Evolutionary conservation across 768 basidiomycete species (phyloP).

Genomic region (Tylopilus rubrobrunneus): DNA sequence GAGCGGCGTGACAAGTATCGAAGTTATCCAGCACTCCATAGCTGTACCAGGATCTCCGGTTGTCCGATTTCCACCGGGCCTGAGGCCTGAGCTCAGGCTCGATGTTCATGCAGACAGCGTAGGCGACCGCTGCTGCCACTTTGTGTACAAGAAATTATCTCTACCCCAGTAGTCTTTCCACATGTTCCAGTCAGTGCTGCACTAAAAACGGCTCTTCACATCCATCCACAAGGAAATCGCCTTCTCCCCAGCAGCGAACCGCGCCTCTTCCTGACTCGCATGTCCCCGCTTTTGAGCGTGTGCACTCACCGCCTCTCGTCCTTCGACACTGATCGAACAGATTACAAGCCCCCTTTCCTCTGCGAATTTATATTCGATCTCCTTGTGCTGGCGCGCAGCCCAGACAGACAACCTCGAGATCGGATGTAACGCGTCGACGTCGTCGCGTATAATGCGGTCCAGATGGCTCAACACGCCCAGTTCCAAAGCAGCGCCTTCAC

Average conservation of each 20-base stretch:
- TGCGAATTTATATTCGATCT: constrained; percentile 41
- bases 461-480: constrained; percentile 58
- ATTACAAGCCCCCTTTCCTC: constrained; percentile 46
- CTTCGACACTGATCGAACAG: constrained; percentile 47
- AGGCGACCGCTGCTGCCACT: too few relatives aligned
- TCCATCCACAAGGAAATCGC: constrained; percentile 49
- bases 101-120: too few relatives aligned
- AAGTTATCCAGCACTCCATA: too few relatives aligned
- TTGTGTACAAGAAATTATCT: too few relatives aligned
- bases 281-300: constrained; percentile 48
- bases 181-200: too few relatives aligned
- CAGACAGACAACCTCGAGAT: constrained; percentile 63
- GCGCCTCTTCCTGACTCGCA: constrained; percentile 61
- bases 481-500: constrained; percentile 43
- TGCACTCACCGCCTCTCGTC: constrained; percentile 35
- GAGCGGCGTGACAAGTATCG: too few relatives aligned
- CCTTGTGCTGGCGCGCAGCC: constrained; percentile 43
- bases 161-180: too few relatives aligned
- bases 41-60: too few relatives aligned
- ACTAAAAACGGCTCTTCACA: constrained; percentile 3
- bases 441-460: constrained; percentile 59
- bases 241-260: constrained; percentile 60
- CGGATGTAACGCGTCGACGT: constrained; percentile 73
- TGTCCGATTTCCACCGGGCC: too few relatives aligned
- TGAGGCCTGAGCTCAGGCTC: too few relatives aligned